Evolutionary conservation across 1,284 basidiomycete genomes (phyloP), one percentile per base, ranked within the genome.

Genomic region (Heterobasidion annosum): DNA sequence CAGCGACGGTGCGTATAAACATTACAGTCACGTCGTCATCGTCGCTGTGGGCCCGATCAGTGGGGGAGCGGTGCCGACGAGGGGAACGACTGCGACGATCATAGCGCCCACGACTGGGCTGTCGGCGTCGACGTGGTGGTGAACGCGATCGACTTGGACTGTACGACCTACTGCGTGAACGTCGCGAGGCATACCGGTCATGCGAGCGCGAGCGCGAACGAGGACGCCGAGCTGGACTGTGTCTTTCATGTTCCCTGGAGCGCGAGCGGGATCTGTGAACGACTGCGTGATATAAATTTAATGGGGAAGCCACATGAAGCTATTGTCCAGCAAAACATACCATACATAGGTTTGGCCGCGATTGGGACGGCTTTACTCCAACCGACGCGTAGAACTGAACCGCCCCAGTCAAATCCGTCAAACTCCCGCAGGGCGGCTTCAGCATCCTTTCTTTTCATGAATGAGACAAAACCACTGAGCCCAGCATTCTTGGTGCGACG

Each of bases 331-430:
- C 45, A 56, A 12, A 13, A 67, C 84, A 61, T 58, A 96, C 94
- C 83, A 71, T 90, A 97, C 60, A 88, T 73, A 1, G 94, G 78
- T 64, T 84, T 85, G 0, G 77, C 70, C 13, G 90, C 93, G 52
- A 96, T 74, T 7, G 92, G 87, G 15, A 98, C 91, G 1, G 92
- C 88, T 68, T 98, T 98, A 62, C 94, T 95, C 95, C 96, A 99
- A 16, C 93, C 91, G 13, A 95, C 88, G 32, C 90, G 79, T 16
- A 99, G 71, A 25, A 90, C 68, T 42, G 78, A 87, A 0, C 93
- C 94, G 55, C 88, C 90, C 94, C 94, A 98, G 50, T 93, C 89
- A 56, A 85, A 85, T 0, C 94, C 94, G 63, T 98, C 95, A 51
- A 91, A 80, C 64, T 95, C 87, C 19, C 85, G 82, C 16, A 96